phyloP scores from a whole-genome alignment of 305 asterid genomes.

The Fraxinus ornus region DNA sequence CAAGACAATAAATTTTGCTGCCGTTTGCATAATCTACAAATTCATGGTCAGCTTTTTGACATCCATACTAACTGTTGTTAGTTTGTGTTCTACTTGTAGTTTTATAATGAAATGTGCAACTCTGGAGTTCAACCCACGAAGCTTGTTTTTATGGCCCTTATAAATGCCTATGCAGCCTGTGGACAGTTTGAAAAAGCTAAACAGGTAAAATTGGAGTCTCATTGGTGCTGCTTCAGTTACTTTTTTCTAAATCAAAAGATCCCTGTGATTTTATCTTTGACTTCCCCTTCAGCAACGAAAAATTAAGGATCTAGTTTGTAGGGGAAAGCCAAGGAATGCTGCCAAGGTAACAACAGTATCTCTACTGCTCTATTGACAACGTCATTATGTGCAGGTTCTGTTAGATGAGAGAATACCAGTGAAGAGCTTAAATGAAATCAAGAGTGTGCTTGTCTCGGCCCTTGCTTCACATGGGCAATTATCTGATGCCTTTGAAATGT shows the following conservation, averaged over 20 bases:
- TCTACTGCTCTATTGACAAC: conserved; percentile 21
- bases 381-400: conserved; percentile 48
- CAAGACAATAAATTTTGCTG: conserved; percentile 16
- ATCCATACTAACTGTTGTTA: conserved; percentile 29
- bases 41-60: conserved; percentile 11
- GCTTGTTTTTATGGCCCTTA: conserved; percentile 70
- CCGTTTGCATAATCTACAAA: conserved; percentile 14
- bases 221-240: conserved; percentile 17
- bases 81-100: conserved; percentile 48
- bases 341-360: conserved; percentile 9
- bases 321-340: not conserved
- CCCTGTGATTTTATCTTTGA: not conserved
- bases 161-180: conserved; percentile 83
- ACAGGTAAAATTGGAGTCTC: conserved; percentile 46
- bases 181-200: conserved; percentile 76
- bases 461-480: conserved; percentile 82
- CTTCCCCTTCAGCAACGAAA: not conserved
- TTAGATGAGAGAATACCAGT: conserved; percentile 44
- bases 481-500: conserved; percentile 65
- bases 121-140: conserved; percentile 56
- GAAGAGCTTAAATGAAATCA: conserved; percentile 59
- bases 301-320: not conserved
- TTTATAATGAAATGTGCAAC: conserved; percentile 49
- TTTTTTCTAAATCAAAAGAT: conserved; percentile 11
- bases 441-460: conserved; percentile 71